These are phyloP conservation scores for Chrysoporthe austroafricana DNA, from an alignment of 2,329 filamentous ascomycete genomes.

Conservation along the genomic window DNA sequence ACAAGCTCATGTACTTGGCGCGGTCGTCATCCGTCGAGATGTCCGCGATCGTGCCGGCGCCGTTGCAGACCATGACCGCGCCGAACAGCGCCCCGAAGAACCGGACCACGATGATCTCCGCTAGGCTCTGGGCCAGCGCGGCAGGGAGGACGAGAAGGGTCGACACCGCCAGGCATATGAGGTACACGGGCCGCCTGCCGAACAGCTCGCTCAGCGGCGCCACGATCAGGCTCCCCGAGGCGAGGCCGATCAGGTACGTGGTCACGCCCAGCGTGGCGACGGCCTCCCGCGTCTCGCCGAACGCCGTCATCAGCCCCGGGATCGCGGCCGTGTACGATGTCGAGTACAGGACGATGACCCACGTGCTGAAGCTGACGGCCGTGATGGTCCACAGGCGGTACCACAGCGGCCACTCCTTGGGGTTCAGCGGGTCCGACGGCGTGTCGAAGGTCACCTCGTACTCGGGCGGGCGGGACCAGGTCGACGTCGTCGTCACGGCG, in stretches of 20 bases:
- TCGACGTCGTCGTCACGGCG: conserved; percentile 43
- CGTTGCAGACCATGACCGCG: conserved; percentile 80
- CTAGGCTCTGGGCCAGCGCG: conserved; percentile 66
- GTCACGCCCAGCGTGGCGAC: conserved; percentile 73
- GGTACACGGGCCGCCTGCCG: conserved; percentile 67
- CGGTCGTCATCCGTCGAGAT: conserved; percentile 80
- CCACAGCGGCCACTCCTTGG: conserved; percentile 68
- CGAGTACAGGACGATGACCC: conserved; percentile 66
- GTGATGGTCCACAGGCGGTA: conserved; percentile 44
- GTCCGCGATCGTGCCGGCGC: conserved; percentile 81
- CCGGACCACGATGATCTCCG: conserved; percentile 66
- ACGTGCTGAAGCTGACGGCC: conserved; percentile 47
- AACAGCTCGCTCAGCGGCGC: conserved; percentile 73
- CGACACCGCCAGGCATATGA: conserved; percentile 65
- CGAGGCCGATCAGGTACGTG: conserved; percentile 73
- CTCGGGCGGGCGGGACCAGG: conserved; percentile 49
- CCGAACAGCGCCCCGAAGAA: conserved; percentile 63
- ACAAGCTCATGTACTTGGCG: conserved; percentile 81
- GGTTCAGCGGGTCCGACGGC: conserved; percentile 59
- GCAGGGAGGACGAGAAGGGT: conserved; percentile 71
- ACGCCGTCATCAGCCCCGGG: conserved; percentile 67
- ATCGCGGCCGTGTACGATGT: conserved; percentile 76
- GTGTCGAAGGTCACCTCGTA: conserved; percentile 72
- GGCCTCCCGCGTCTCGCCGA: conserved; percentile 54
- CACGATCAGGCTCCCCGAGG: conserved; percentile 69